Base-by-base conservation (phyloP, 768 basidiomycete genomes). In the Serendipita sp. region DNA sequence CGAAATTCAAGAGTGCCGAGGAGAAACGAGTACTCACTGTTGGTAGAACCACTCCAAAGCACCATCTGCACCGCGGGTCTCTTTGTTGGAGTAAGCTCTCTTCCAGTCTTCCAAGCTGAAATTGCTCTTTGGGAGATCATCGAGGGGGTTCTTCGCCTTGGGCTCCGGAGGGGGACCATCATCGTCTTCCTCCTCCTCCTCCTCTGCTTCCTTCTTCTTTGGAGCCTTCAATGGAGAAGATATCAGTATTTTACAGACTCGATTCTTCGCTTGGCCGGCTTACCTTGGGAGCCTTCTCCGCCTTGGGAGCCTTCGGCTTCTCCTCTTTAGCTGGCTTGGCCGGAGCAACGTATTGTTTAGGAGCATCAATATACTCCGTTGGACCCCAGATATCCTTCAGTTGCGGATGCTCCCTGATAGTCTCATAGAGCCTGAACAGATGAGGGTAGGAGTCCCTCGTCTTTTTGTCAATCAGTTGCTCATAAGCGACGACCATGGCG, bases 51-150 rank as follows among this genome's bases (percentile, higher is more conserved):
- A 98, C 73, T 96, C 91, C 42, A 99, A 69, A 60, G 91, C 74
- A 66, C 89, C 93, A 45, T 74, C 83, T 17, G 86, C 67, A 41
- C 88, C 90, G 62, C 88, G 84, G 42, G 94, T 97, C n/a, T 97
- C 93, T 73, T 86, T 85, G 86, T 97, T 98, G 69, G 93, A 96
- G 79, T 98, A 99, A 45, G 88, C 86, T 48, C 90, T 85, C 74
- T 97, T 97, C 92, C 91, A 96, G 75, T 97, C 92, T 74, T 95
- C 88, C 63, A 92, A 82, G 77, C 91, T 91, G 75, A 90, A 83
- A 3, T 81, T 75, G 11, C 88, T 87, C 75, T 90, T 94, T 68
- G 92, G 91, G 42, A 97, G 82, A 65, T 82, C 79, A 66, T 96
- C 95, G 61, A 95, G 84, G 28, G 95, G 95, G 81, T 96, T 95